A percentile compares a stretch with the other conserved stretches of the same genome.
Evolutionary conservation across 2,329 filamentous ascomycete genomes (phyloP).

Genomic region (Exserohilum rostratum): DNA sequence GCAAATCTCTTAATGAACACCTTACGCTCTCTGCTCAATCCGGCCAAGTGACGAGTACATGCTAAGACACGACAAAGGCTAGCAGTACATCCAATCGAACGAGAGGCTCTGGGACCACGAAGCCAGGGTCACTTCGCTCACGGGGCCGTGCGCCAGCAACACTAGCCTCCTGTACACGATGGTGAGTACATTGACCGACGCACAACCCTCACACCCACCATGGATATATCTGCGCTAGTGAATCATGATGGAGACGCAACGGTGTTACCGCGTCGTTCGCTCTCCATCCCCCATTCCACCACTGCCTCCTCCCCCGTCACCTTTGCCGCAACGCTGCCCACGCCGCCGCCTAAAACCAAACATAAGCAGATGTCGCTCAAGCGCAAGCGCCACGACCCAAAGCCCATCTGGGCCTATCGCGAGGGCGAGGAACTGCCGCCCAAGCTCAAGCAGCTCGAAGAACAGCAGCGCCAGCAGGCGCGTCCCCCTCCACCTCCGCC

Average conservation of each 20-base stretch:
- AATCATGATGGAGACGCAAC: constrained; percentile 40
- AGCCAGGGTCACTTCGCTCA: neutral
- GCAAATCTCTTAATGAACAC: constrained; percentile 17
- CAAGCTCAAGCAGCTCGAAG: constrained; percentile 31
- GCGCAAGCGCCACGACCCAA: constrained; percentile 46
- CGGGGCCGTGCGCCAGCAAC: constrained; percentile 12
- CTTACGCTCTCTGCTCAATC: neutral
- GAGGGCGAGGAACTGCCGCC: constrained; percentile 37
- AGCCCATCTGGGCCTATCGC: constrained; percentile 46
- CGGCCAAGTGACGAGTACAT: neutral
- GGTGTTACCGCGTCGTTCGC: constrained; percentile 40
- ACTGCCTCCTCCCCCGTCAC: constrained; percentile 37
- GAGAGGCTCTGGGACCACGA: constrained; percentile 1
- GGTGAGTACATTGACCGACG: constrained; percentile 16
- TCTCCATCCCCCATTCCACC: constrained; percentile 36
- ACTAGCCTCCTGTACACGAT: constrained; percentile 15
- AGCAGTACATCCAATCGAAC: neutral
- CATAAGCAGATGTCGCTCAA: constrained; percentile 38
- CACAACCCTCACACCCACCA: constrained; percentile 33
- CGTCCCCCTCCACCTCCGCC: constrained; percentile 30
- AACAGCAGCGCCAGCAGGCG: constrained; percentile 31
- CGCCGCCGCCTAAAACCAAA: constrained; percentile 27
- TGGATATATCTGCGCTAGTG: constrained; percentile 46
- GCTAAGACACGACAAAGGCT: neutral
- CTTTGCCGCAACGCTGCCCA: constrained; percentile 37